Base-by-base conservation (phyloP, 495 filamentous ascomycete species). In the Parathielavia hyrcaniae region DNA sequence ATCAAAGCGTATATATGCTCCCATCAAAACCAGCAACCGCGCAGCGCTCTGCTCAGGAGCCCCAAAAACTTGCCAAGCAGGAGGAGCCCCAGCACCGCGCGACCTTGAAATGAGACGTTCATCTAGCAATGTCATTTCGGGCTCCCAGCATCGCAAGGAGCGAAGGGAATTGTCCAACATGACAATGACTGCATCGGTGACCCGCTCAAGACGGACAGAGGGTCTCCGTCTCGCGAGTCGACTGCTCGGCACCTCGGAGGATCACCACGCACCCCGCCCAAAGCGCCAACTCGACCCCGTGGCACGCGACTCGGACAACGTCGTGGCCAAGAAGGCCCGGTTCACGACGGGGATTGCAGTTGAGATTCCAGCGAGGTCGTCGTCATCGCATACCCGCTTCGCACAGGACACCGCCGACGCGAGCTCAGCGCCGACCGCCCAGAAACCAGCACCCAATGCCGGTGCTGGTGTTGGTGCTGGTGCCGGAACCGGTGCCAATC, bases 141-240 rank as follows among this genome's bases (percentile, higher is more conserved):
- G 26, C 26, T 30, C 26, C 26, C 2, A 30, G 26, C 26, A 30
- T 30, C 26, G 26, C 26, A 6, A 30, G 26, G 26, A 30, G 26
- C 26, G 26, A 30, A 30, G 6, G 26, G 26, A 23, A 35, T 30
- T 13, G 22, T 26, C 14, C 34, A 32, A 52, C 56, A 69, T 68
- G 67, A 61, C 71, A 57, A 69, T 71, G 69, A 68, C 67, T 40
- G 50, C 65, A 20, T 69, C 69, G 39, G 41, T 65, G 61, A 69
- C 67, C 66, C 71, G 69, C 64, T 69, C 71, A 47, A 53, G 69
- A 64, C 61, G 71, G 64, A 63, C 69, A 58, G 71, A 73, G 44
- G 67, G 57, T 56, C 57, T 60, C 51, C 64, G 56, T 61, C 59
- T 62, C 17, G 45, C 63, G 46, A 55, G 50, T 52, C 61, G 50